Base-by-base conservation (phyloP, 768 basidiomycete species). In the Kwoniella shandongensis region DNA sequence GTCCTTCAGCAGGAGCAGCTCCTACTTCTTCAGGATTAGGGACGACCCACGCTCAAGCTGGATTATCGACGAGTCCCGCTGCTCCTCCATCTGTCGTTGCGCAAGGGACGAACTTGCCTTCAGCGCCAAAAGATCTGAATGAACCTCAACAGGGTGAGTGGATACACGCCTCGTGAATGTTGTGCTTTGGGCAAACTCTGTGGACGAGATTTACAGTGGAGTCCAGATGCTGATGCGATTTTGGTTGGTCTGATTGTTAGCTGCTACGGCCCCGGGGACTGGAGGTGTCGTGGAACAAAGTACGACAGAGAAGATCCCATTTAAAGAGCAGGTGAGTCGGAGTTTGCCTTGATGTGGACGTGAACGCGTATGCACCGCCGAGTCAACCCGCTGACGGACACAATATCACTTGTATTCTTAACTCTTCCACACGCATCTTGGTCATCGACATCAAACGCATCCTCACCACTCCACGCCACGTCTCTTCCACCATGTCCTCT, bases 281-380 rank as follows among this genome's bases (percentile, higher is more conserved):
- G 70, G 70, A 3, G 59, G 59, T 4, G 47, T 63, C 10, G 63
- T 59, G 12, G 50, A 51, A 39, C 46, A 42, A 42, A 56, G n/a
- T 26, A 40, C 48, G 25, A 44, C 39, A 10, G 59, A 66, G 13
- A 67, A 73, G 44, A n/a, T 64, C 5, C 53, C 63, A 3, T 73
- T 73, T 52, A 73, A 73, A 51, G 68, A 73, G 42, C 65, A 69
- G 58, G 71, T 67, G 30, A 56, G 71, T 67, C n/a, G 13, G 32
- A 32, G 13, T 32, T 32, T 32, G 32, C n/a, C 18, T 11, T 15
- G 38, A 13, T 38, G 10, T 38, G 36, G 36, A 38, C 11, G 36
- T n/a, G n/a, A n/a, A n/a, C n/a, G n/a, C n/a, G n/a, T n/a, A n/a
- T n/a, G n/a, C n/a, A n/a, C n/a, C n/a, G n/a, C n/a, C n/a, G n/a